Percentiles rank a stretch among this genome's conserved stretches.
Evolutionary conservation across 2,329 filamentous ascomycete species (phyloP).

Genomic region (Phialophora chinensis): DNA sequence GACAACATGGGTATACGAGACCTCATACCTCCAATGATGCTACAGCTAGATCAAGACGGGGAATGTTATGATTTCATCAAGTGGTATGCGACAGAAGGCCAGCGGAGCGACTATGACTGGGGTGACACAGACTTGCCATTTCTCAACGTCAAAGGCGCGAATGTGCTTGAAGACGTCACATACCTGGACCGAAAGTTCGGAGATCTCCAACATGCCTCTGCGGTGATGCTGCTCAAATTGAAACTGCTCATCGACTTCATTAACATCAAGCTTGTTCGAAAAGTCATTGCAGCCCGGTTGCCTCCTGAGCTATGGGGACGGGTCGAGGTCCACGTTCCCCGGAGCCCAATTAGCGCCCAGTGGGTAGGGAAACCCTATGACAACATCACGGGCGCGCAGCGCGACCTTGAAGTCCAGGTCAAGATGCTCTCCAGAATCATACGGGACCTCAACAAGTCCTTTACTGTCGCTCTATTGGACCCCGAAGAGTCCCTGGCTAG

Average conservation of each 20-base stretch:
- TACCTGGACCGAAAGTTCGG: conserved; percentile 26
- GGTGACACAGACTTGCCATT: conserved; percentile 44
- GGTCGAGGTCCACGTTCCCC: conserved; percentile 37
- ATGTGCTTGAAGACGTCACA: conserved; percentile 50
- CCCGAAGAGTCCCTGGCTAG: conserved; percentile 38
- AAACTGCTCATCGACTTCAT: conserved; percentile 45
- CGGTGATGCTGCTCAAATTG: conserved; percentile 48
- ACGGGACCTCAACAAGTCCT: conserved; percentile 39
- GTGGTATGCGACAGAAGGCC: conserved; percentile 49
- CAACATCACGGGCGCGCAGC: conserved; percentile 33
- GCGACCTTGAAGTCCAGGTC: conserved; percentile 40
- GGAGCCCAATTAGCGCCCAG: conserved; percentile 35
- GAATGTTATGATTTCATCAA: conserved; percentile 59
- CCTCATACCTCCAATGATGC: conserved; percentile 50
- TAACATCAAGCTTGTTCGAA: conserved; percentile 38
- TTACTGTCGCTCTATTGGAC: conserved; percentile 40
- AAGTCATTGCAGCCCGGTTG: conserved; percentile 31
- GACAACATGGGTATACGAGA: conserved; percentile 56
- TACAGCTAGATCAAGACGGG: conserved; percentile 58
- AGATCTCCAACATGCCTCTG: conserved; percentile 36
- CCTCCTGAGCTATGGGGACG: conserved; percentile 43
- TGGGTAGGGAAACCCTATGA: conserved; percentile 20
- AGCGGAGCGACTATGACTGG: conserved; percentile 47
- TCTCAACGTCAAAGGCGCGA: conserved; percentile 48
- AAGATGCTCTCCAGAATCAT: conserved; percentile 36